These are phyloP conservation scores for Astrephomene gubernaculifera DNA, from an alignment of 139 green algal genomes.

Conservation along the genomic window DNA sequence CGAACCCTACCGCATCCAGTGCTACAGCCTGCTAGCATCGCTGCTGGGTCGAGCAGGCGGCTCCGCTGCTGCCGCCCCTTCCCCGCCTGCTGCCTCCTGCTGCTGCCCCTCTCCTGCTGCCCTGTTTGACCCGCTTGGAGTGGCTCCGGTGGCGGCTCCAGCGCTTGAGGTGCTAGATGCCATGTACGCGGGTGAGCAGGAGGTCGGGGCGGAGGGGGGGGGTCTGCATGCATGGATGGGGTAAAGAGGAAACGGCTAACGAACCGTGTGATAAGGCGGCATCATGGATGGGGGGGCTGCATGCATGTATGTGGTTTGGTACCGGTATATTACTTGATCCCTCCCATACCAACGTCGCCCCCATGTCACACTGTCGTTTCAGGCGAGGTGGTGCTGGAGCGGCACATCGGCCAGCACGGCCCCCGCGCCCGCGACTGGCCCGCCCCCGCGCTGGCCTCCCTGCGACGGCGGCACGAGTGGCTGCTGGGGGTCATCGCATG, in stretches of 20 bases:
- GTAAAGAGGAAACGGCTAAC: too few species aligned
- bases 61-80: neutral
- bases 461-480: slow-evolving; percentile 64
- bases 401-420: slow-evolving; percentile 66
- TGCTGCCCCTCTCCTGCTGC: too few species aligned
- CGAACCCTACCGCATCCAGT: slow-evolving; percentile 88
- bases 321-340: too few species aligned
- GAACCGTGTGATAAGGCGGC: too few species aligned
- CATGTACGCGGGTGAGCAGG: slow-evolving; percentile 73
- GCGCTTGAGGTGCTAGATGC: slow-evolving; percentile 77
- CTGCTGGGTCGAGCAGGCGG: neutral
- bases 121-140: slow-evolving; percentile 64
- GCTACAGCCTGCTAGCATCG: slow-evolving; percentile 76
- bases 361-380: neutral
- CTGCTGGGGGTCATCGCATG: slow-evolving; percentile 60
- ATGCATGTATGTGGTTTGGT: too few species aligned
- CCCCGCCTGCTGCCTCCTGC: too few species aligned
- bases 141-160: slow-evolving; percentile 63
- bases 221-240: too few species aligned
- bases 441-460: slow-evolving; percentile 59
- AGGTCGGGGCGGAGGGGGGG: neutral
- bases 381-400: slow-evolving; percentile 72
- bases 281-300: too few species aligned
- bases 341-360: too few species aligned
- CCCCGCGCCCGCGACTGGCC: slow-evolving; percentile 65